Conservation (phyloP, 176 grass and related monocot genomes). For the Bonia amplexicaulis region DNA sequence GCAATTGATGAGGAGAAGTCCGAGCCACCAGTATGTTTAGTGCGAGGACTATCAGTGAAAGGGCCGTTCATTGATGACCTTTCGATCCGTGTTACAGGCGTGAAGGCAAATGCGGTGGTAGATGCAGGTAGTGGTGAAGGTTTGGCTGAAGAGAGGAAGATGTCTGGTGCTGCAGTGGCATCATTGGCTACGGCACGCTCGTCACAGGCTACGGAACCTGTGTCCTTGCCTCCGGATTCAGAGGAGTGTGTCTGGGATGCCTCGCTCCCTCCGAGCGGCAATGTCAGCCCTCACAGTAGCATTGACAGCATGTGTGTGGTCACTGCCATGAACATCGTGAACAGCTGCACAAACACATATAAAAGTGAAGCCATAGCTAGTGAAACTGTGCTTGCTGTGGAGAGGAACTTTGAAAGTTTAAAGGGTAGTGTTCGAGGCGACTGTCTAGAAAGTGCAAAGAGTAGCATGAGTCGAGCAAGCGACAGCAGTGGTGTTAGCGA, state of each 20-base stretch:
- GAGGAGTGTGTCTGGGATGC: conserved; percentile 91
- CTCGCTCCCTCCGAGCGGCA: conserved; percentile 83
- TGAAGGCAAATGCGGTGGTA: conserved; percentile 42
- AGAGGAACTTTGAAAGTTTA: conserved; percentile 49
- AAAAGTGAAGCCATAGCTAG: conserved; percentile 49
- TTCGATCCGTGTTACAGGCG: conserved; percentile 40
- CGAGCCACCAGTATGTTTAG: conserved; percentile 25
- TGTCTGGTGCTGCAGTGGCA: conserved; percentile 27
- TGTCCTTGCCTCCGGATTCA: conserved; percentile 51
- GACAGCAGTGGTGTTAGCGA: conserved; percentile 90
- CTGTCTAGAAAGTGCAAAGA: conserved; percentile 76
- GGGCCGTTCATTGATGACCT: conserved; percentile 75
- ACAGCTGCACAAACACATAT: conserved; percentile 51
- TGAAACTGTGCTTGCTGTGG: conserved; percentile 36
- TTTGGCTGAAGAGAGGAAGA: conserved; percentile 45
- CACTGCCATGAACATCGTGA: conserved; percentile 49
- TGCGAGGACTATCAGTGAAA: conserved; percentile 62
- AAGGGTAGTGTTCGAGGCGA: conserved; percentile 55
- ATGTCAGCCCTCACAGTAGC: conserved; percentile 93
- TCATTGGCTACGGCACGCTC: conserved; percentile 24
- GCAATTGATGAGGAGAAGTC: conserved; percentile 77
- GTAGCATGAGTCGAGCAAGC: conserved; percentile 86
- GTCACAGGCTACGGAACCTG: conserved; percentile 36
- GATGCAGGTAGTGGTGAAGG: conserved; percentile 28
- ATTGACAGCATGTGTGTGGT: conserved; percentile 77